Evolutionary conservation across 371 early-diverging fungal genomes (phyloP).

Genomic region (Mortierella sp.): DNA sequence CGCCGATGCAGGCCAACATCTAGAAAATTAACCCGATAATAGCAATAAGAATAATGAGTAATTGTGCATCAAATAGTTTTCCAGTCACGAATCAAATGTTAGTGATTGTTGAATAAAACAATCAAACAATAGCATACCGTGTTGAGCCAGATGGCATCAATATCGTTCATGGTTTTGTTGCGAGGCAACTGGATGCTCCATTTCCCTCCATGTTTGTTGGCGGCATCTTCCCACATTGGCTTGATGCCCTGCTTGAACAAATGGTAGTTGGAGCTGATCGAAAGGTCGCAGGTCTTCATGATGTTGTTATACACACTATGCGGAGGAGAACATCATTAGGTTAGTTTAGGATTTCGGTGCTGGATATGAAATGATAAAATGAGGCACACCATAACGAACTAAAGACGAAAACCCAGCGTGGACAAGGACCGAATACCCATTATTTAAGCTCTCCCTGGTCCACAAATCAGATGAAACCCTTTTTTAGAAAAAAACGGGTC

Average conservation of each 20-base stretch:
- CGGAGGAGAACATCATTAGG: constrained; percentile 16
- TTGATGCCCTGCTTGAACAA: constrained; percentile 96
- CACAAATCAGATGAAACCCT: no score
- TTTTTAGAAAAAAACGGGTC: no score
- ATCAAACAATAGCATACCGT: constrained; percentile 77
- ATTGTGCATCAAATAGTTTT: no score
- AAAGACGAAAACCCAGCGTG: no score
- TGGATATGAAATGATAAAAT: constrained; percentile 9
- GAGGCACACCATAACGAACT: not conserved
- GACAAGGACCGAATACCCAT: no score
- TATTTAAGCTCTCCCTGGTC: no score
- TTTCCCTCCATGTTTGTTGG: constrained; percentile 96
- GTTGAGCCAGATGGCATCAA: constrained; percentile 90
- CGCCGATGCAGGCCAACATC: constrained; percentile 94
- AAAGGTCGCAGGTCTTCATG: constrained; percentile 81
- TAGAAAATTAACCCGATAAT: no score
- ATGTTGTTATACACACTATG: constrained; percentile 88
- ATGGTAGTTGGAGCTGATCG: constrained; percentile 92
- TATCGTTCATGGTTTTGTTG: constrained; percentile 76
- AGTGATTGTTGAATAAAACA: constrained; percentile 1
- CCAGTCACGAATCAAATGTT: no score
- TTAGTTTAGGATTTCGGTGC: constrained; percentile 5
- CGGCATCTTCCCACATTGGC: constrained; percentile 99
- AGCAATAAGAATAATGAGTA: constrained; percentile 6
- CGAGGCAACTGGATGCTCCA: constrained; percentile 90